Evolutionary conservation across 2,329 filamentous ascomycete species (phyloP).

Genomic region (Trichoderma afroharzianum): DNA sequence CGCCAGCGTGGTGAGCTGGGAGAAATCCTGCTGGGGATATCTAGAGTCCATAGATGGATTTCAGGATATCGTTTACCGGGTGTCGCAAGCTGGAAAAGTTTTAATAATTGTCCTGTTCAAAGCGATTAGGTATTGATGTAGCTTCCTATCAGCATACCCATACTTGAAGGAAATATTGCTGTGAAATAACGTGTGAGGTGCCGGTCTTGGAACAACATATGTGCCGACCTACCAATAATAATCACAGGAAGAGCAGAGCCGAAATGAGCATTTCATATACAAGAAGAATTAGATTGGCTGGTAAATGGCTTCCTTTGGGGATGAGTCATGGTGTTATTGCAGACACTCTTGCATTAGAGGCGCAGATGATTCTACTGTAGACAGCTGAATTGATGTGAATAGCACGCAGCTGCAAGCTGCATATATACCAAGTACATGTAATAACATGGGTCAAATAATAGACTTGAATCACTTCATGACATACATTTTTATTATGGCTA

Average conservation of each 20-base stretch:
- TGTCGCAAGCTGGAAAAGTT: background rate
- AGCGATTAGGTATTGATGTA: background rate
- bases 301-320: background rate
- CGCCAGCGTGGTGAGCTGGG: background rate
- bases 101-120: background rate
- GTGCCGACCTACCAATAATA: background rate
- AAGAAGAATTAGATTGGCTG: background rate
- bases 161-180: background rate
- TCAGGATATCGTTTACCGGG: background rate
- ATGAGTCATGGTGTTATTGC: background rate
- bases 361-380: background rate
- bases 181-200: background rate
- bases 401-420: background rate
- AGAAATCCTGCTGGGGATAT: background rate
- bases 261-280: background rate
- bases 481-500: background rate
- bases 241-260: background rate
- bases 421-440: background rate
- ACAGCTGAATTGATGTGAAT: background rate
- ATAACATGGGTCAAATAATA: background rate
- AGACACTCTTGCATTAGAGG: background rate
- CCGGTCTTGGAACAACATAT: background rate
- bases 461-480: background rate
- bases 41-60: background rate
- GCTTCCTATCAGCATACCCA: background rate